Evolutionary conservation across 345 rosid genomes (phyloP).

Genomic region (Citrus cavaleriei): DNA sequence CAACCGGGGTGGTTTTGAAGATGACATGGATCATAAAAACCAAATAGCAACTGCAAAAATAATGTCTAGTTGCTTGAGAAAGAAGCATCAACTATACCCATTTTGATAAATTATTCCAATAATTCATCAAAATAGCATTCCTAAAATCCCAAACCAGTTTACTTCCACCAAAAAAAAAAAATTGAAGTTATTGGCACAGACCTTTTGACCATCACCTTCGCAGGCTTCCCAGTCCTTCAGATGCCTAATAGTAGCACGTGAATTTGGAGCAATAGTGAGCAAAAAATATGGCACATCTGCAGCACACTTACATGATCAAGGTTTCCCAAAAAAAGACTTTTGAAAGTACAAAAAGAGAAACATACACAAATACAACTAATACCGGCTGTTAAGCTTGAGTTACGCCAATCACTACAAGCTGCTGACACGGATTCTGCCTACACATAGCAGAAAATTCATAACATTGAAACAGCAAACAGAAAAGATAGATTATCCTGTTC

Average conservation of each 20-base stretch:
- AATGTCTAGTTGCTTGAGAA: slow-evolving; percentile 12
- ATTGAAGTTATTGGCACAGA: slow-evolving; percentile 25
- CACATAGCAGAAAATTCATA: slow-evolving; percentile 8
- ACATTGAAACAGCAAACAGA: not conserved
- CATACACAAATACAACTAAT: not conserved
- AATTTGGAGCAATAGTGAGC: slow-evolving; percentile 53
- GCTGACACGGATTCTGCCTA: slow-evolving; percentile 71
- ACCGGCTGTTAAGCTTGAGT: slow-evolving; percentile 69
- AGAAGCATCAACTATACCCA: not conserved
- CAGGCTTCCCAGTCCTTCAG: slow-evolving; percentile 71
- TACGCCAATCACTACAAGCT: slow-evolving; percentile 86
- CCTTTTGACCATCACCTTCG: slow-evolving; percentile 68
- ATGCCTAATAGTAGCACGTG: slow-evolving; percentile 52
- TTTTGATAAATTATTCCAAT: not conserved
- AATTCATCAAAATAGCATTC: not conserved
- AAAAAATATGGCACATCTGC: slow-evolving; percentile 89
- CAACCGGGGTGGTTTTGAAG: slow-evolving; percentile 91
- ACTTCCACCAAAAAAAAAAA: not conserved
- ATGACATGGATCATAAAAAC: slow-evolving; percentile 92
- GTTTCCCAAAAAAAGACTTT: not conserved
- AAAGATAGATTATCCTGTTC: not conserved
- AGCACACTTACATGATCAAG: not conserved
- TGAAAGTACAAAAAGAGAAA: not conserved
- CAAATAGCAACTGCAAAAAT: slow-evolving; percentile 61
- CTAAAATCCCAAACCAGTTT: not conserved